Conservation (phyloP, 1,284 basidiomycete species). For the Lentinula novae-zelandiae region DNA sequence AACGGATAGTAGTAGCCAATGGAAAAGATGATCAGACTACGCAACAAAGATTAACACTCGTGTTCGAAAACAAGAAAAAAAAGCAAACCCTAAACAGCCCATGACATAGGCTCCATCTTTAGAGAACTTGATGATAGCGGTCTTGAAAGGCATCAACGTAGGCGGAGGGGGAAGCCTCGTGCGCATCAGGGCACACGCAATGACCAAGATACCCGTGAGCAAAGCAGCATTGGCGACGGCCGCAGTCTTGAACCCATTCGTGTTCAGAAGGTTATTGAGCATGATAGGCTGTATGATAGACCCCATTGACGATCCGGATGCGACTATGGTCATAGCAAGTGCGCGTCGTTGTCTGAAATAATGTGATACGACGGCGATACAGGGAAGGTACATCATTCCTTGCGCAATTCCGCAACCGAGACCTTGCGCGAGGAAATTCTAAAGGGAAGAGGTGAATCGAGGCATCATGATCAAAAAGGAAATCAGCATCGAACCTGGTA, state of each 20-base stretch:
- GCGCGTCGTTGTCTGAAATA: conserved; percentile 30
- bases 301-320: conserved; percentile 15
- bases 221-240: conserved; percentile 25
- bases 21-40: conserved; percentile 17
- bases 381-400: conserved; percentile 19
- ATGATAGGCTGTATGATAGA: conserved; percentile 13
- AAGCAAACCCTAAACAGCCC: conserved; percentile 16
- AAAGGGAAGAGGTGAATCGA: not conserved
- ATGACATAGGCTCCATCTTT: conserved; percentile 16
- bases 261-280: conserved; percentile 21
- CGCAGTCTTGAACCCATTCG: conserved; percentile 29
- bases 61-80: not conserved
- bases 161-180: conserved; percentile 17
- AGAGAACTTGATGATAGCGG: conserved; percentile 13
- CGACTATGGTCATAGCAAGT: conserved; percentile 33
- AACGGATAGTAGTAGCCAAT: conserved; percentile 26
- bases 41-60: not conserved
- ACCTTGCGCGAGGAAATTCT: conserved; percentile 17
- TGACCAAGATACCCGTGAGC: conserved; percentile 20
- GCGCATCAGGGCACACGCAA: conserved; percentile 26
- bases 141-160: conserved; percentile 9
- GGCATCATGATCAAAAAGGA: not conserved
- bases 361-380: conserved; percentile 29
- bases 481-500: conserved; percentile 20
- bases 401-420: conserved; percentile 15